A percentile compares a stretch with the other conserved stretches of the same genome.
phyloP scores from a whole-genome alignment of 768 basidiomycete species.

The Kwoniella sp. region DNA sequence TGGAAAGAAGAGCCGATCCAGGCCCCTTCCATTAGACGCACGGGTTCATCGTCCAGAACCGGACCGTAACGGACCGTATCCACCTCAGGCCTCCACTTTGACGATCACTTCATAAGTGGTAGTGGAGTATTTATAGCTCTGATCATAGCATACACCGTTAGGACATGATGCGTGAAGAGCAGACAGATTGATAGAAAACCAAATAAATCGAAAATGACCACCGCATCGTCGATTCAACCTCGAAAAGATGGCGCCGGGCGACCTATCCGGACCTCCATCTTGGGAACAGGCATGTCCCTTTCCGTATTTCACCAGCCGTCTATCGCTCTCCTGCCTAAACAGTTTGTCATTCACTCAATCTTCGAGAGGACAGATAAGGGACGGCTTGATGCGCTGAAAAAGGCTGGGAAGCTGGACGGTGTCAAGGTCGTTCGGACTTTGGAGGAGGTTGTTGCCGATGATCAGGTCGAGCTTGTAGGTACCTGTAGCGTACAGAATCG shows the following conservation, averaged over 20 bases:
- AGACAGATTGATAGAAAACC: no score
- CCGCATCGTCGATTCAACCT: neutral
- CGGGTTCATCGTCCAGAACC: neutral
- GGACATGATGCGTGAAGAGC: no score
- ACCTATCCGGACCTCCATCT: conserved; percentile 70
- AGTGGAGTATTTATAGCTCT: neutral
- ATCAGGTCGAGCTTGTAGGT: conserved; percentile 52
- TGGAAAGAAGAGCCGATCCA: no score
- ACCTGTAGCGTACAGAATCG: no score
- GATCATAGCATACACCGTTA: no score
- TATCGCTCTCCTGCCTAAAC: conserved; percentile 60
- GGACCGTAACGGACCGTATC: conserved; percentile 18
- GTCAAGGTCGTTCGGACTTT: conserved; percentile 40
- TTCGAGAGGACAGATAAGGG: conserved; percentile 61
- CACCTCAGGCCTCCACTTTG: neutral
- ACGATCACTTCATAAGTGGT: neutral
- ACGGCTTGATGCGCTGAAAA: conserved; percentile 5
- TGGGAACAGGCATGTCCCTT: conserved; percentile 76
- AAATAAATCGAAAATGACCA: neutral
- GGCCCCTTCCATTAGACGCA: no score
- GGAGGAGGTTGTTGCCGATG: conserved; percentile 36
- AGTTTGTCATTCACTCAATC: conserved; percentile 56
- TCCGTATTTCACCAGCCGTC: conserved; percentile 81
- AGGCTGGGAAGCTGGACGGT: conserved; percentile 8
- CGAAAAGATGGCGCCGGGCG: neutral